Conservation (phyloP, 352 stramenopile genomes). For the Phytophthora fragariae region DNA sequence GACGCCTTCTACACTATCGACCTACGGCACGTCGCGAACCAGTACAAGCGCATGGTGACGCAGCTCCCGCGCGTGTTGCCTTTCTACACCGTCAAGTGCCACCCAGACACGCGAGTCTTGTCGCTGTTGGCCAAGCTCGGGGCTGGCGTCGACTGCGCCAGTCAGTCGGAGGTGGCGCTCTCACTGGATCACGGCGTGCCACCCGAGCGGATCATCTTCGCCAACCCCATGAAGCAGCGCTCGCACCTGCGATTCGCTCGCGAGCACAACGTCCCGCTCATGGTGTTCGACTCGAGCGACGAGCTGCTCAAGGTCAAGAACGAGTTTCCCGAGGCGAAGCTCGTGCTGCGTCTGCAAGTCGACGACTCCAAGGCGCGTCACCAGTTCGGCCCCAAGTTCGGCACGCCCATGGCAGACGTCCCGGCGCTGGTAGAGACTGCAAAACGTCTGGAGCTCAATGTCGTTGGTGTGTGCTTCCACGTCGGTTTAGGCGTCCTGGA, state of each 20-base stretch:
- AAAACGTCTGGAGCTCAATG: conserved; percentile 63
- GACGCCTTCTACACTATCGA: conserved; percentile 77
- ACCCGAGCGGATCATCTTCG: conserved; percentile 85
- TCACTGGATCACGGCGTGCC: conserved; percentile 64
- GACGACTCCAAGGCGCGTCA: conserved; percentile 89
- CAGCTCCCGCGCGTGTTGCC: conserved; percentile 58
- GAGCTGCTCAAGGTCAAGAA: conserved; percentile 79
- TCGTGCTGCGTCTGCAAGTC: conserved; percentile 79
- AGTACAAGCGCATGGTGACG: conserved; percentile 59
- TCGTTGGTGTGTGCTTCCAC: conserved; percentile 91
- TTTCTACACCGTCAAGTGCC: conserved; percentile 95
- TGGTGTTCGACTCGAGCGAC: conserved; percentile 89
- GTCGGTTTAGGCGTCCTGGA: conserved; percentile 87
- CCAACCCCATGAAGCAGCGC: conserved; percentile 90
- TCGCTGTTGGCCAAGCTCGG: conserved; percentile 53
- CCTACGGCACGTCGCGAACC: conserved; percentile 52
- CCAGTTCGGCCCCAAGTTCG: conserved; percentile 89
- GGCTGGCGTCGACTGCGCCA: conserved; percentile 90
- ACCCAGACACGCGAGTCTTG: conserved; percentile 75
- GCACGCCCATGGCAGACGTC: conserved; percentile 62
- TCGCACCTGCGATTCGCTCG: conserved; percentile 76
- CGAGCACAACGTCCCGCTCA: conserved; percentile 64
- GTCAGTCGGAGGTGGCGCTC: conserved; percentile 74
- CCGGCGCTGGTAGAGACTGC: conserved; percentile 65
- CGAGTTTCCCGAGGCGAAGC: conserved; percentile 52